phyloP scores from a whole-genome alignment of 2,329 filamentous ascomycete genomes.

The Xylaria multiplex region DNA sequence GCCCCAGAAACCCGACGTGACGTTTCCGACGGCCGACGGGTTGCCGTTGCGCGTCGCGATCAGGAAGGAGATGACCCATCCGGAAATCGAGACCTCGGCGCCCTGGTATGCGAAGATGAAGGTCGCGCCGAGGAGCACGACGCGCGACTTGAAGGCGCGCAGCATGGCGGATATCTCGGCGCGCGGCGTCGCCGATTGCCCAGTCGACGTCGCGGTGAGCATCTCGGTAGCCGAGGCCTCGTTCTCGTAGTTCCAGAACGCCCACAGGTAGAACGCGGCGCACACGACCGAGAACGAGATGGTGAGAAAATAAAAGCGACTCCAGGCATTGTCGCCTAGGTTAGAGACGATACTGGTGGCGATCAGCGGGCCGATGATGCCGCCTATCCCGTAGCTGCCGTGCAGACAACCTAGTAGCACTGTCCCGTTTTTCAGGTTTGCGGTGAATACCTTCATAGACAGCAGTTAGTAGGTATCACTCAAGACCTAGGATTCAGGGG shows the following conservation, averaged over 20 bases:
- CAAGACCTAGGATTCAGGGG: background rate
- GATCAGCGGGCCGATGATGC: conserved; percentile 74
- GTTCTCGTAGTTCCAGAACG: conserved; percentile 75
- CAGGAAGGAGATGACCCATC: conserved; percentile 88
- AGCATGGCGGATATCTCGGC: conserved; percentile 56
- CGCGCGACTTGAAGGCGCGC: conserved; percentile 60
- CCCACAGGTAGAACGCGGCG: conserved; percentile 68
- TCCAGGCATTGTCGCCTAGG: conserved; percentile 66
- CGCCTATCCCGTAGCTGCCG: conserved; percentile 74
- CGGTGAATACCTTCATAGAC: conserved; percentile 56
- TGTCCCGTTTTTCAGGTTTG: conserved; percentile 63
- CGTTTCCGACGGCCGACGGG: conserved; percentile 78
- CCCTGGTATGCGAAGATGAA: conserved; percentile 91
- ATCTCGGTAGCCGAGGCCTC: conserved; percentile 58
- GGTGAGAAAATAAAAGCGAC: conserved; percentile 76
- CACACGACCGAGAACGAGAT: conserved; percentile 68
- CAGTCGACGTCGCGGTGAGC: conserved; percentile 11
- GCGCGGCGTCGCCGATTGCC: conserved; percentile 15
- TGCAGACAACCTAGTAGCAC: conserved; percentile 70
- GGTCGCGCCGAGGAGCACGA: conserved; percentile 77
- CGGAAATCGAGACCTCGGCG: conserved; percentile 83
- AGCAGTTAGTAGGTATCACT: conserved; percentile 4
- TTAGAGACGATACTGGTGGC: conserved; percentile 77
- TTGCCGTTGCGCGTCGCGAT: conserved; percentile 77
- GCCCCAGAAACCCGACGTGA: conserved; percentile 76